Evolutionary conservation across 176 grass and related monocot species (phyloP).

Genomic region (Rhynchospora pubera): DNA sequence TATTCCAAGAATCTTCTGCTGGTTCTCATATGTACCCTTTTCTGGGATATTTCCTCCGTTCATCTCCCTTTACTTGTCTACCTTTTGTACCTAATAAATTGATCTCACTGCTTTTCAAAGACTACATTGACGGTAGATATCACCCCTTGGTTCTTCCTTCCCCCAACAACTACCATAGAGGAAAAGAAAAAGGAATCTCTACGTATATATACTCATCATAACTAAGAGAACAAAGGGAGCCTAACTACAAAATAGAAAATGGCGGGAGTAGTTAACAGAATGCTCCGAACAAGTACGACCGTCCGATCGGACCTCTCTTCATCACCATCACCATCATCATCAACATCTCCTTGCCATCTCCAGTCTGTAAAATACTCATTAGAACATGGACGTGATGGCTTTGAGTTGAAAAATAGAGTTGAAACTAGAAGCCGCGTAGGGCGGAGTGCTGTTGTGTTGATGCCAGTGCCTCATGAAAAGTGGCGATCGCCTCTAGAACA

Average conservation of each 20-base stretch:
- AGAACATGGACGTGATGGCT: neutral
- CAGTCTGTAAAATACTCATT: slow-evolving; percentile 35
- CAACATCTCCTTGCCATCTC: neutral
- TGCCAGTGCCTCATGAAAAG: slow-evolving; percentile 14
- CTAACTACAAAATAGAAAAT: slow-evolving; percentile 12
- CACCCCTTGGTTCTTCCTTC: neutral
- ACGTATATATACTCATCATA: neutral
- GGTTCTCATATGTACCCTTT: neutral
- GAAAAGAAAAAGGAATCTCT: neutral
- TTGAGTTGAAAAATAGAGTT: neutral
- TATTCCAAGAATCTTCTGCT: neutral
- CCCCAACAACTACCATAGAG: neutral
- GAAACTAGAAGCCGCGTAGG: neutral
- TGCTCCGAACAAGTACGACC: slow-evolving; percentile 10
- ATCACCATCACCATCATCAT: neutral
- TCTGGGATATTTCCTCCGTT: neutral
- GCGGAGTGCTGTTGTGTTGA: slow-evolving; percentile 5
- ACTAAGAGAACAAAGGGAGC: neutral
- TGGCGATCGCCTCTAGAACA: neutral
- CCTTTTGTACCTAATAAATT: neutral
- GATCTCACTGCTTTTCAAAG: neutral
- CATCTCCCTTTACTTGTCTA: neutral
- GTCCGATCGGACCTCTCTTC: neutral
- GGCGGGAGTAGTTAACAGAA: slow-evolving; percentile 27
- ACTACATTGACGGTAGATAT: neutral